Base-by-base conservation (phyloP, 352 stramenopile genomes). In the Phytophthora pinifolia region DNA sequence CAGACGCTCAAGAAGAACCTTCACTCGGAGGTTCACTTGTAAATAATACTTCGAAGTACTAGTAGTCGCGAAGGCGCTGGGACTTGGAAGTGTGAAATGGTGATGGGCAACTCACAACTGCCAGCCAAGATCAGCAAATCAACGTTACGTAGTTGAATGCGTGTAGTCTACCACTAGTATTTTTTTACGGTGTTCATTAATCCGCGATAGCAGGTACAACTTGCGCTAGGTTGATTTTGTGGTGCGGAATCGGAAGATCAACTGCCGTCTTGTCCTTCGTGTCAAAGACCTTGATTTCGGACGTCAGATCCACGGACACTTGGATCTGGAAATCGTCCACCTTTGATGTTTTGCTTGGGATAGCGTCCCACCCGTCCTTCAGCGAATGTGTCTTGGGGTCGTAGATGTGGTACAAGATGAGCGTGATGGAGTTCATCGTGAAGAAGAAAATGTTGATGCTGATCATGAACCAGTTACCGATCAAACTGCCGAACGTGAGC, bases 361-460 rank as follows among this genome's bases (percentile, higher is more conserved):
- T 31, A 30, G 46, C 31, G 25, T 43, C 41, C 32, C 32, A 45
- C n/a, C 41, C 39, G 1, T 44, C 48, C n/a, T 46, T 33, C 22
- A 63, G 46, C 15, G 55, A 46, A 18, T 63, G 55, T 5, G 55
- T 58, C 55, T 58, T 63, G 8, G 60, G 63, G 36, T 73, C 50
- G 59, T 64, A 79, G 1, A 79, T 27, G 10, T 54, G 55, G 46
- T 71, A 75, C 27, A 79, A 53, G 9, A 64, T 25, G 12, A 74
- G 39, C 29, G 74, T 62, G 18, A 76, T 44, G 12, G 36, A 13
- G 14, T 62, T 59, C n/a, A 72, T 58, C 15, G 49, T 41, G 32
- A 70, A 43, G 47, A 61, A 68, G 29, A 79, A 31, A n/a, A 48
- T 45, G 8, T 62, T 44, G 20, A 79, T 59, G 1, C 62, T 43